Percentiles rank a stretch among this genome's conserved stretches.
These are phyloP conservation scores for Westerdykella sp. DNA, from an alignment of 2,329 filamentous ascomycete genomes.

Conservation along the genomic window DNA sequence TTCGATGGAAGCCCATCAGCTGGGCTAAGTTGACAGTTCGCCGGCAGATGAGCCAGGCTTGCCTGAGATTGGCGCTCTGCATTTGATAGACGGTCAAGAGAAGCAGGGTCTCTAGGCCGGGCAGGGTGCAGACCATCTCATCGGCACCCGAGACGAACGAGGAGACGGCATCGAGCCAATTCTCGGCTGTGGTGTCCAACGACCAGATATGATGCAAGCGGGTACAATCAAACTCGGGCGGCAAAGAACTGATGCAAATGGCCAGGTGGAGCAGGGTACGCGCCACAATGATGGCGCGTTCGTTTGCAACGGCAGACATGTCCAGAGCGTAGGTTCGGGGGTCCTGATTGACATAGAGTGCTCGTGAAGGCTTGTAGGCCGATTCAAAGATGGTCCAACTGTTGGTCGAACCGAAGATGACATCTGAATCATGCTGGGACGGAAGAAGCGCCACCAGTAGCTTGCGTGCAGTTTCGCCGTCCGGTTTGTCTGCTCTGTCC, in stretches of 20 bases:
- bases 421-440: conserved; percentile 31
- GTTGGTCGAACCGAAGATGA: conserved; percentile 33
- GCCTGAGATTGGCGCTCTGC: conserved; percentile 26
- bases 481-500: conserved; percentile 11
- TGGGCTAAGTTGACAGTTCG: conserved; percentile 31
- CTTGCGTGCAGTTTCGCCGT: conserved; percentile 16
- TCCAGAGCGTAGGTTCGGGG: conserved; percentile 28
- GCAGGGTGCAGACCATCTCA: conserved; percentile 30
- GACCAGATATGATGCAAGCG: conserved; percentile 27
- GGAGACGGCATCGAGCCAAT: conserved; percentile 28
- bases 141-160: conserved; percentile 27
- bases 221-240: conserved; percentile 25
- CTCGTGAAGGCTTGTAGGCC: conserved; percentile 24
- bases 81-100: conserved; percentile 28
- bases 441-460: conserved; percentile 25
- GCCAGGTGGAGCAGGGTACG: conserved; percentile 32
- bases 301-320: conserved; percentile 24
- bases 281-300: conserved; percentile 26
- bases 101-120: conserved; percentile 30
- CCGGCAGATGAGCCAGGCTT: conserved; percentile 30
- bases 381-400: conserved; percentile 30
- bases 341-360: conserved; percentile 28
- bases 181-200: conserved; percentile 28
- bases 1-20: conserved; percentile 35
- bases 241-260: conserved; percentile 28